Conservation (phyloP, 2,329 filamentous ascomycete genomes). For the Fusarium nelsonii region DNA sequence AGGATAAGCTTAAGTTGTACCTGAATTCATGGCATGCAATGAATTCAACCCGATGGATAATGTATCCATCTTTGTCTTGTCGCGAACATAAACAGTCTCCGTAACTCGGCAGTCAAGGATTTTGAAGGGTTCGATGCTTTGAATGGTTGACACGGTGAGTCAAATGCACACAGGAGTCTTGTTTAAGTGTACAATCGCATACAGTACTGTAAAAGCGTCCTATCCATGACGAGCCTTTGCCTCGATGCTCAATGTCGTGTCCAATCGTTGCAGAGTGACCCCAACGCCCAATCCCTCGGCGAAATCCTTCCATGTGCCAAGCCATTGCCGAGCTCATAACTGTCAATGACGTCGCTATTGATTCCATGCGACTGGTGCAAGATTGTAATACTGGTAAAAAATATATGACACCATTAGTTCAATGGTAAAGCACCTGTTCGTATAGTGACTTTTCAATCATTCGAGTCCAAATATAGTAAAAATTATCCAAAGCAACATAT, state of each 20-base stretch:
- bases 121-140: not conserved
- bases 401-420: no score
- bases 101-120: constrained; percentile 10
- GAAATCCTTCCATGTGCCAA: constrained; percentile 5
- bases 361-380: not conserved
- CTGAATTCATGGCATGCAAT: constrained; percentile 1
- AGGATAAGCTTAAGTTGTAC: constrained; percentile 29
- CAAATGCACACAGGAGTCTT: not conserved
- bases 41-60: not conserved
- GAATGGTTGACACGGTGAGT: not conserved
- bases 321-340: not conserved
- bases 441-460: not conserved
- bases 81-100: constrained; percentile 3
- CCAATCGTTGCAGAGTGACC: not conserved
- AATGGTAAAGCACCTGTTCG: no score
- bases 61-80: constrained; percentile 5
- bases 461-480: not conserved
- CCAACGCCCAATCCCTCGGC: not conserved
- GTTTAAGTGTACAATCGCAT: no score
- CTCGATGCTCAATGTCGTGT: not conserved
- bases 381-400: no score
- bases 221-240: not conserved
- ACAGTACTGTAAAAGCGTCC: not conserved
- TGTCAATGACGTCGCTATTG: not conserved
- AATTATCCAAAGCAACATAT: not conserved